Conservation (phyloP, 805 yeast species). For the Pichia sporocuriosa region DNA sequence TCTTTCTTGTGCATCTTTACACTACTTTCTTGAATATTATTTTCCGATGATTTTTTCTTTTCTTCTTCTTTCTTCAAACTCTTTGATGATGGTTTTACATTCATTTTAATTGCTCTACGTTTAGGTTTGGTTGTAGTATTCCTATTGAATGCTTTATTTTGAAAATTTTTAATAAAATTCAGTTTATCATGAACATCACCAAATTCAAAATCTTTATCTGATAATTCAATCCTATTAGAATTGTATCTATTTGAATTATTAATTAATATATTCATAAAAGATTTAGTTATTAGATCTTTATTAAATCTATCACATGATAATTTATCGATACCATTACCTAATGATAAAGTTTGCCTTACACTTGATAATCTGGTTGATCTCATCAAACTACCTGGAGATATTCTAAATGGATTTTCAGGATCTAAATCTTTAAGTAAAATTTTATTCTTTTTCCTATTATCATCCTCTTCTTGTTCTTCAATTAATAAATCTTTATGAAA, state of each 20-base stretch:
- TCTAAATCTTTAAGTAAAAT: conserved; percentile 43
- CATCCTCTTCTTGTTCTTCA: conserved; percentile 26
- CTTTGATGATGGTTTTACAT: background rate
- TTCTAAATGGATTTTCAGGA: conserved; percentile 47
- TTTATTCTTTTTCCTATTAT: conserved; percentile 28
- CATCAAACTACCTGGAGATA: conserved; percentile 60
- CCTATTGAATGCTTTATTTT: conserved; percentile 36
- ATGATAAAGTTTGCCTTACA: conserved; percentile 74
- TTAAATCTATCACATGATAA: conserved; percentile 30
- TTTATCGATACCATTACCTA: conserved; percentile 33
- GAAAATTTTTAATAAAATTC: conserved; percentile 39
- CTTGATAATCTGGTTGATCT: conserved; percentile 61
- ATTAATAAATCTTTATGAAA: conserved; percentile 30
- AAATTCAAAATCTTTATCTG: conserved; percentile 23
- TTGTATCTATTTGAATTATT: conserved; percentile 22
- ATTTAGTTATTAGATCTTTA: conserved; percentile 28
- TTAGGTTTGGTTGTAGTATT: conserved; percentile 26
- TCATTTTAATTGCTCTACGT: conserved; percentile 24
- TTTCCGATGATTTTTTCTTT: background rate
- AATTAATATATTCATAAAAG: conserved; percentile 26
- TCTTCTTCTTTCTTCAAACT: background rate
- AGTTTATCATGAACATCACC: conserved; percentile 32
- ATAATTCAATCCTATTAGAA: conserved; percentile 29
- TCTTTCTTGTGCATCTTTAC: background rate
- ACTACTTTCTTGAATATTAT: background rate